Conservation (phyloP, 2,329 filamentous ascomycete species). For the Colletotrichum endophyticum region DNA sequence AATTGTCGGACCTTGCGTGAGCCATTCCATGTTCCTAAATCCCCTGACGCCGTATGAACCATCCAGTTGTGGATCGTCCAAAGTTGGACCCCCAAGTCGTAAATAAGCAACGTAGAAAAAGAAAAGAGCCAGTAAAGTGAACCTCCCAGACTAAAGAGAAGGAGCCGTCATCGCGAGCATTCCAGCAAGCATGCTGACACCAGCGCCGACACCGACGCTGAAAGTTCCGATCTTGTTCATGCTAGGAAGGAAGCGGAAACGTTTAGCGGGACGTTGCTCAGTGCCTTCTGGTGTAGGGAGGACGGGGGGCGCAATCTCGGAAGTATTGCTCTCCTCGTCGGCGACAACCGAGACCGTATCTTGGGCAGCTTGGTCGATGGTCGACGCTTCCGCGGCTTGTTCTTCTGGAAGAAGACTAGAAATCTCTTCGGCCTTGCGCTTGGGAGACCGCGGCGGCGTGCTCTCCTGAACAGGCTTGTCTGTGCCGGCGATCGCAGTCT, state of each 20-base stretch:
- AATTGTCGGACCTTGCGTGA: background rate
- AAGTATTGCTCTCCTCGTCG: background rate
- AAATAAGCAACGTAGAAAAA: background rate
- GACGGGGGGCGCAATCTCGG: background rate
- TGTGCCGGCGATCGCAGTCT: background rate
- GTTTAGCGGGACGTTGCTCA: background rate
- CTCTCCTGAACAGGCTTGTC: background rate
- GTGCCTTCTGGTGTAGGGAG: background rate
- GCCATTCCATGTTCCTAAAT: background rate
- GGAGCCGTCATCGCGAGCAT: conserved; percentile 9
- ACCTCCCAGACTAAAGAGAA: background rate
- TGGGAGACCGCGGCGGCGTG: conserved; percentile 16
- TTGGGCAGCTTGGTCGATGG: background rate
- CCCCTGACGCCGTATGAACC: background rate
- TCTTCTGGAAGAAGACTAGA: conserved; percentile 24
- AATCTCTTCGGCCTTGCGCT: conserved; percentile 37
- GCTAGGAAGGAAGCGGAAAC: background rate
- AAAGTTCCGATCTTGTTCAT: background rate
- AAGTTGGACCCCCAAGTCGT: background rate
- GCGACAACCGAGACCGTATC: background rate
- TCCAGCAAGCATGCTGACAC: conserved; percentile 3
- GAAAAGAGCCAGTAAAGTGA: background rate
- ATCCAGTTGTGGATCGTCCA: background rate
- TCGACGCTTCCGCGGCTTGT: background rate
- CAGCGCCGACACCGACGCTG: background rate